phyloP scores from a whole-genome alignment of 192 early-diverging fungal species.

The Diversispora eburnea region DNA sequence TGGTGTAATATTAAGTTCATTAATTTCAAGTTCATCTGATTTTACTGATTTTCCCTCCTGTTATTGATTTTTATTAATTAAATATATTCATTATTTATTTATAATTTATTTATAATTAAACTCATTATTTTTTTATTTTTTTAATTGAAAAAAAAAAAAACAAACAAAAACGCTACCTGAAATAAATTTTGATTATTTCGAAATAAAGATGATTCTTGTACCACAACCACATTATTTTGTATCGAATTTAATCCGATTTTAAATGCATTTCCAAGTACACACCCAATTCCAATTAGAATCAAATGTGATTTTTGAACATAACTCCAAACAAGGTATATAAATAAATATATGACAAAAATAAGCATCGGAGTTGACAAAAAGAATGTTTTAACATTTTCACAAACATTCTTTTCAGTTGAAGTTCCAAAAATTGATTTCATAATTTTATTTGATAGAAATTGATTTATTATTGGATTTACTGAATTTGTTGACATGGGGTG shows the following conservation, averaged over 20 bases:
- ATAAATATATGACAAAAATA: conserved; percentile 10
- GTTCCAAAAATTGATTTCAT: too few relatives aligned
- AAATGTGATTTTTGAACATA: conserved; percentile 13
- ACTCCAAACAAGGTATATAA: conserved; percentile 11
- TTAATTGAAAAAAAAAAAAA: neutral
- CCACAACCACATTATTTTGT: neutral
- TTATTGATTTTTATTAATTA: neutral
- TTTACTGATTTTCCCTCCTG: neutral
- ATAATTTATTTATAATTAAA: neutral
- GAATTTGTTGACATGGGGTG: too few relatives aligned
- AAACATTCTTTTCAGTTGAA: too few relatives aligned
- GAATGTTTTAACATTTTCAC: neutral
- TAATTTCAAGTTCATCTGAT: neutral
- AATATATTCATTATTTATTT: neutral
- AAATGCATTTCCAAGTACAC: neutral
- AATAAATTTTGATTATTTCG: neutral
- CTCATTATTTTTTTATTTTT: neutral
- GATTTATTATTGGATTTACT: too few relatives aligned
- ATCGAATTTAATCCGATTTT: neutral
- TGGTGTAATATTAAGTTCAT: conserved; percentile 1
- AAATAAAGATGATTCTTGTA: neutral
- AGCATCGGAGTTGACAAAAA: conserved; percentile 4
- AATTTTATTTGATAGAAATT: too few relatives aligned
- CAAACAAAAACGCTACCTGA: neutral
- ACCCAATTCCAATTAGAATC: neutral